Evolutionary conservation across 306 rosid genomes (phyloP).

Genomic region (Fragaria ananassa): DNA sequence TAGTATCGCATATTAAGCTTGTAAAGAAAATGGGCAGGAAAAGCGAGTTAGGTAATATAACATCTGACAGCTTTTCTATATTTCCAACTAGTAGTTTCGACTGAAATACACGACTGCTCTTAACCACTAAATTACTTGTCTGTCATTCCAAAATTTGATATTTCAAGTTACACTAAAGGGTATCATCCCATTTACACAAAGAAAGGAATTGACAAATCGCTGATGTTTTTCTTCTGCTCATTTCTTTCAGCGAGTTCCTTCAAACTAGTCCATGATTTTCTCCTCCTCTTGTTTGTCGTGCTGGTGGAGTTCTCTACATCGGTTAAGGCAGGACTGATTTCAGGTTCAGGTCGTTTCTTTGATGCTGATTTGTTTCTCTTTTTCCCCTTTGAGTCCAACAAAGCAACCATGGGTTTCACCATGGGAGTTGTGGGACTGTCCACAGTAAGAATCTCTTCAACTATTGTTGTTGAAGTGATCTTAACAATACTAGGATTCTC

Average conservation of each 20-base stretch:
- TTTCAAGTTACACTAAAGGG: neutral
- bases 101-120: no score
- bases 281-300: no score
- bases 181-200: slow-evolving; percentile 17
- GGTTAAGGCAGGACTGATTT: no score
- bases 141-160: neutral
- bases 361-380: no score
- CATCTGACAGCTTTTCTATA: no score
- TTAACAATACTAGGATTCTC: slow-evolving; percentile 7
- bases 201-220: slow-evolving; percentile 46
- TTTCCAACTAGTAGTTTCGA: no score
- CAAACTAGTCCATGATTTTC: slow-evolving; percentile 52
- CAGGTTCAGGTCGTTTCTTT: no score
- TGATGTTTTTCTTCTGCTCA: slow-evolving; percentile 21
- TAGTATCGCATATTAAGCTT: no score
- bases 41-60: no score
- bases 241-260: slow-evolving; percentile 55
- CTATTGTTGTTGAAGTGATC: slow-evolving; percentile 13
- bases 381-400: slow-evolving; percentile 18
- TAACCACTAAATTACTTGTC: no score
- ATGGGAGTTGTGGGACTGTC: slow-evolving; percentile 34
- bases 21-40: no score
- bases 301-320: no score
- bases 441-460: slow-evolving; percentile 1
- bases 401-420: slow-evolving; percentile 6